Evolutionary conservation across 495 filamentous ascomycete genomes (phyloP).

Genomic region (Collariella sp.): DNA sequence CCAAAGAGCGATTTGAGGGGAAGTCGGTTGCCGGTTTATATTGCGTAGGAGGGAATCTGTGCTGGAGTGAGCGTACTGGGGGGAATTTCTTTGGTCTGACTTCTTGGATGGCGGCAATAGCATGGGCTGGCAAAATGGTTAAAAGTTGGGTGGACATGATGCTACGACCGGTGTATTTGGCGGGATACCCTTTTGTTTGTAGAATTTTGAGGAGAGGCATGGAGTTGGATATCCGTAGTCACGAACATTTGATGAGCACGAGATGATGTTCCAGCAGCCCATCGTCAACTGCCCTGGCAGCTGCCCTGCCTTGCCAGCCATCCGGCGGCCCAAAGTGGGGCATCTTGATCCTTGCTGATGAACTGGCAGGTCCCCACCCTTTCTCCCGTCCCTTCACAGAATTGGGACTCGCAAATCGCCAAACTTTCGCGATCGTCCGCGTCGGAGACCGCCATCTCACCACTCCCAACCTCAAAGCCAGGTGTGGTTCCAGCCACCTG

Average conservation of each 20-base stretch:
- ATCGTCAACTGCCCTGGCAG: neutral
- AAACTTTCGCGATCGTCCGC: neutral
- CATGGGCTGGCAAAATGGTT: too few relatives aligned
- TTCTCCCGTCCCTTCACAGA: neutral
- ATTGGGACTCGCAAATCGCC: neutral
- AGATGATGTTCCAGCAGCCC: too few relatives aligned
- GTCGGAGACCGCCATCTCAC: neutral
- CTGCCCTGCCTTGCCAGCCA: neutral
- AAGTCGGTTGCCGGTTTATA: slow-evolving; percentile 43
- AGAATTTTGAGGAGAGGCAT: neutral
- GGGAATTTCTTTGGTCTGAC: neutral
- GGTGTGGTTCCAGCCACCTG: neutral
- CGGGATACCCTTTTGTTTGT: neutral
- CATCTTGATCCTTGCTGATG: slow-evolving; percentile 10
- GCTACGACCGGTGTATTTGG: neutral
- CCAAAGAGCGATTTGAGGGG: slow-evolving; percentile 39
- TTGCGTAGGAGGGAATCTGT: slow-evolving; percentile 15
- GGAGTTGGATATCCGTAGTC: neutral
- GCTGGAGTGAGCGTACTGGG: neutral
- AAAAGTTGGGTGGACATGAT: neutral
- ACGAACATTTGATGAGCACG: neutral
- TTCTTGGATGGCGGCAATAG: too few relatives aligned
- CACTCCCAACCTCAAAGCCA: neutral
- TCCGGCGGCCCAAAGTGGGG: slow-evolving; percentile 7
- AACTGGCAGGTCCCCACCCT: slow-evolving; percentile 9